Conservation (phyloP, 345 rosid genomes). For the Ceriops decandra region DNA sequence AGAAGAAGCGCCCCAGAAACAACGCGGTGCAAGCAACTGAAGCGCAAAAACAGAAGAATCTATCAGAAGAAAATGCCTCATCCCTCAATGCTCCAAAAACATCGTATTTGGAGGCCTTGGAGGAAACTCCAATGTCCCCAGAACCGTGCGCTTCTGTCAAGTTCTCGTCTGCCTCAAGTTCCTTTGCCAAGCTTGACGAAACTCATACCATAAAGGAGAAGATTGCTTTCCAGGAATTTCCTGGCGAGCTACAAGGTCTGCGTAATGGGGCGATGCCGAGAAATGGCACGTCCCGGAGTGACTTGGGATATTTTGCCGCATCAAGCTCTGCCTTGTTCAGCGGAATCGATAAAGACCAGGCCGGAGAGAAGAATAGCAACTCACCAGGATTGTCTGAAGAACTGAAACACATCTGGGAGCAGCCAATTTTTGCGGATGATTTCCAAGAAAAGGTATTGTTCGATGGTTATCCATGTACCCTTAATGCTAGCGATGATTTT, state of each 20-base stretch:
- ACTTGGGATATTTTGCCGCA: background rate
- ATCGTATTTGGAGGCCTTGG: background rate
- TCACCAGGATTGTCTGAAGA: background rate
- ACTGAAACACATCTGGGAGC: background rate
- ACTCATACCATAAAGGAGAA: background rate
- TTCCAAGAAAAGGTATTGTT: background rate
- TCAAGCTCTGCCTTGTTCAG: background rate
- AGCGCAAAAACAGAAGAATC: background rate
- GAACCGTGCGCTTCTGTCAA: background rate
- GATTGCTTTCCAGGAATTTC: background rate
- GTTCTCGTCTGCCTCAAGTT: constrained; percentile 7
- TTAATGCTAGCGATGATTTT: background rate
- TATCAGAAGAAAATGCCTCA: constrained; percentile 1
- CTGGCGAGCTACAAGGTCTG: background rate
- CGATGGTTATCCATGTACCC: background rate
- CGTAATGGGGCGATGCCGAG: background rate
- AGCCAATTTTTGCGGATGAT: background rate
- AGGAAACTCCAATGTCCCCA: background rate
- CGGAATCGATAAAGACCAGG: background rate
- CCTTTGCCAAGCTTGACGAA: background rate
- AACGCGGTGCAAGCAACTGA: constrained; percentile 9
- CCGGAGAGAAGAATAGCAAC: background rate
- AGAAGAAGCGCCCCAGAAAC: constrained; percentile 8
- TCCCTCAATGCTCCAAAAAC: background rate
- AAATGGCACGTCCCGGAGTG: no score